phyloP scores from a whole-genome alignment of 2,329 filamentous ascomycete genomes.

The Colletotrichum phormii region DNA sequence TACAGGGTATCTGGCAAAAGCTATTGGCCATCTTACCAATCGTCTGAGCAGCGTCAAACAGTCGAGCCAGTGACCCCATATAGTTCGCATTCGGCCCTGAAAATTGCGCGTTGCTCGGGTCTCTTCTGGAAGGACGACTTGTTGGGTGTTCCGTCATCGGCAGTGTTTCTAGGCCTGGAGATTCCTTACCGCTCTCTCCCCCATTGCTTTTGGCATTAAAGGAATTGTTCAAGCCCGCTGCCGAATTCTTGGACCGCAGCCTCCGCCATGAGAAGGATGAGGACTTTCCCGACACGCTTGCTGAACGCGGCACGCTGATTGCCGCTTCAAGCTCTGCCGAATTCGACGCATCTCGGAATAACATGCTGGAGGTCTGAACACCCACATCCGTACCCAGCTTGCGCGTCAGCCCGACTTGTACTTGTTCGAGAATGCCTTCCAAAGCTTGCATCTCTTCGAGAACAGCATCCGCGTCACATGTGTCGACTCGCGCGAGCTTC shows the following conservation, averaged over 20 bases:
- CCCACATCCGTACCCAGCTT: constrained; percentile 96
- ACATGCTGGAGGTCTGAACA: constrained; percentile 75
- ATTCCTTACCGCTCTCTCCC: constrained; percentile 62
- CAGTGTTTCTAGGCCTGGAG: constrained; percentile 75
- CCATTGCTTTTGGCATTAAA: constrained; percentile 53
- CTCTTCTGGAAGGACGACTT: constrained; percentile 77
- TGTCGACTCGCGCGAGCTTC: constrained; percentile 86
- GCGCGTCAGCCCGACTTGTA: constrained; percentile 80
- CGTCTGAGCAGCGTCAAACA: constrained; percentile 94
- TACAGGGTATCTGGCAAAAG: background rate
- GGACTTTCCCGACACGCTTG: constrained; percentile 77
- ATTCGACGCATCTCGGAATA: constrained; percentile 78
- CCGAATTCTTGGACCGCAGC: constrained; percentile 89
- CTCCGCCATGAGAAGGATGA: constrained; percentile 91
- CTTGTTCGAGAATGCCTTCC: constrained; percentile 87
- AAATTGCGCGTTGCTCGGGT: constrained; percentile 76
- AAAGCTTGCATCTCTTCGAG: constrained; percentile 94
- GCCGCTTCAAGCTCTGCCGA: constrained; percentile 58
- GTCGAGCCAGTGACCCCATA: constrained; percentile 87
- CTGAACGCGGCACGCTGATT: constrained; percentile 61
- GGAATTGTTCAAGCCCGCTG: constrained; percentile 65
- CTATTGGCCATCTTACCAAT: constrained; percentile 74
- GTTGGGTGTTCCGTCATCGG: constrained; percentile 79
- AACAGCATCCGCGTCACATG: constrained; percentile 89
- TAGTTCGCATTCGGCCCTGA: constrained; percentile 89